Conservation (phyloP, 73 alveolate species). For the Paramecium bursaria region DNA sequence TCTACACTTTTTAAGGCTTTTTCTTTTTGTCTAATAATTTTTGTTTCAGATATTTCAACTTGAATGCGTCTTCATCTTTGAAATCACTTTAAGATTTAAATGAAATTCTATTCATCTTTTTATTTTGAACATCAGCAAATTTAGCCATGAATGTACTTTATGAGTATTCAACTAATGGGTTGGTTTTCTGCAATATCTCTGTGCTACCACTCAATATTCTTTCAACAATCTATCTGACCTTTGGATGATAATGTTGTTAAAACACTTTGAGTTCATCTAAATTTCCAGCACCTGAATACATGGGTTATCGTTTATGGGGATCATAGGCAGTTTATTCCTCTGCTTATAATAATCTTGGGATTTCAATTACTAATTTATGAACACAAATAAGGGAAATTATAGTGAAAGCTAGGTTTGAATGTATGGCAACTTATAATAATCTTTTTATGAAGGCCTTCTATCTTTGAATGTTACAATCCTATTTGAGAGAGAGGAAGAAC, state of each 20-base stretch:
- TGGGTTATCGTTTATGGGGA: constrained; percentile 7
- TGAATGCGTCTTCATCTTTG: constrained; percentile 9
- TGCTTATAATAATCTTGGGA: background rate
- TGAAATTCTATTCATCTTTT: constrained; percentile 35
- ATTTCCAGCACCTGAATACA: constrained; percentile 1
- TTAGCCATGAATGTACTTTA: constrained; percentile 46
- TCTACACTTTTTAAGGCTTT: constrained; percentile 46
- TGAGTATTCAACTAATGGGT: constrained; percentile 35
- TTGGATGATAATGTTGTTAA: constrained; percentile 21
- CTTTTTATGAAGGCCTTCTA: constrained; percentile 47
- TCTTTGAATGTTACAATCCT: constrained; percentile 35
- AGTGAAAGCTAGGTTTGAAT: constrained; percentile 38
- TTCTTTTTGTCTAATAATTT: background rate
- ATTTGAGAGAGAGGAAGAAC: constrained; percentile 6
- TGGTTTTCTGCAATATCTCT: constrained; percentile 8
- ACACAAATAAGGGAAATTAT: constrained; percentile 47
- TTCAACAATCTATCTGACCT: background rate
- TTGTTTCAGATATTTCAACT: constrained; percentile 22
- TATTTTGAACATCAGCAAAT: constrained; percentile 55
- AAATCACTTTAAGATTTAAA: constrained; percentile 29
- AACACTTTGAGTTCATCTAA: constrained; percentile 9
- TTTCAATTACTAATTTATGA: background rate
- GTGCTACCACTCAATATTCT: background rate
- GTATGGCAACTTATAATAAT: constrained; percentile 44
- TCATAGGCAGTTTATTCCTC: background rate